Base-by-base conservation (phyloP, 768 basidiomycete genomes). In the Lactarius evosmus region DNA sequence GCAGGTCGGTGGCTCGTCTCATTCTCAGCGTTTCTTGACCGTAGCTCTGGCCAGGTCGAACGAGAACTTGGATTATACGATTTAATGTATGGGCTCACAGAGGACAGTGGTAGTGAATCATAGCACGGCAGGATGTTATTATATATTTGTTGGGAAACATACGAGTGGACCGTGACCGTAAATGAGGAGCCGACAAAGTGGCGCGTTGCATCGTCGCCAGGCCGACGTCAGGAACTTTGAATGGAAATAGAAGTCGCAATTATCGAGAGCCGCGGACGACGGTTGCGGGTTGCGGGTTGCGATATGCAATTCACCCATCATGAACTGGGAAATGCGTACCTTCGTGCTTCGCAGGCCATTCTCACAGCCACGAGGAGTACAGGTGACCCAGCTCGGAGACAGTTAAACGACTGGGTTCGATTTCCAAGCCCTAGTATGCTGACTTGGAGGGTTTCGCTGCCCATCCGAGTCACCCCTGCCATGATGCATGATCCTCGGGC, bases 31-130 rank as follows among this genome's bases (percentile, higher is more conserved):
- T 27, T 66, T 27, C 25, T 58, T 60, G 46, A 40, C 6, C 53
- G 29, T 7, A n/a, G n/a, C 16, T 29, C 7, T 53, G 41, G 29
- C 49, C 61, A 88, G 87, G 80, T 88, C 44, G 86, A 87, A 68
- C 74, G 73, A 49, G 81, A 86, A 46, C 66, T 87, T 41, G 85
- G 85, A 14, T 56, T 87, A 57, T 76, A 77, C 25, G 75, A 76
- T 6, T 65, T 84, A 17, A 74, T 87, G 34, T 72, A 73, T 36
- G 74, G 74, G 53, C 61, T 85, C n/a, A 32, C 40, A 9, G 49
- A 56, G 27, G 22, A 58, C 27, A 41, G 16, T 25, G 17, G 27
- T 19, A 12, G 27, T 16, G 62, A 36, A 46, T 25, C 29, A 36
- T 59, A 58, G n/a, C n/a, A n/a, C n/a, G n/a, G n/a, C n/a, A n/a